These are phyloP conservation scores for Nicotiana noctiflora DNA, from an alignment of 257 asterid species.

Conservation along the genomic window DNA sequence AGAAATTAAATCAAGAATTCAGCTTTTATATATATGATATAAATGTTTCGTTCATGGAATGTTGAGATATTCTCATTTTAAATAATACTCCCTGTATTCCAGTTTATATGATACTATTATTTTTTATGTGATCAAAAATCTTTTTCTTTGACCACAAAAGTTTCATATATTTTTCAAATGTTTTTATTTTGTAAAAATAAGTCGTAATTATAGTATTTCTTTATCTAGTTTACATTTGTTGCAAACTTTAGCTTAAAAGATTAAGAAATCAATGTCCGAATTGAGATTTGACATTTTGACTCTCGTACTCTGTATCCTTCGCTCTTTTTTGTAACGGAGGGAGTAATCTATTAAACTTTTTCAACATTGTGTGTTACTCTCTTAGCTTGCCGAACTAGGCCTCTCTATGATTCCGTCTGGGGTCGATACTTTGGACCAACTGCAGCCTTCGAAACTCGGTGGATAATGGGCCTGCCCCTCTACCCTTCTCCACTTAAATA, in stretches of 20 bases:
- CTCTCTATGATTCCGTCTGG: not conserved
- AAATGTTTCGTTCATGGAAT: not conserved
- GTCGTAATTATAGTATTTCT: not conserved
- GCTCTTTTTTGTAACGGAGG: not conserved
- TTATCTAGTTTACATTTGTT: not conserved
- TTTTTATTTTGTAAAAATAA: not conserved
- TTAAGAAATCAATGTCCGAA: not conserved
- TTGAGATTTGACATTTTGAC: not conserved
- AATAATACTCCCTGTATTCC: not conserved
- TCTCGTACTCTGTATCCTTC: not conserved
- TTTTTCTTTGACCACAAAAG: not conserved
- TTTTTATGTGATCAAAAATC: not conserved
- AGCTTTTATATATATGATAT: not conserved
- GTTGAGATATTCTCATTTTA: not conserved
- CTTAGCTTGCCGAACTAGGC: not conserved
- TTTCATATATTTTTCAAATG: not conserved
- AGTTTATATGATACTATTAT: not conserved
- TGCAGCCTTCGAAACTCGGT: no score
- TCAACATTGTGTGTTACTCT: not conserved
- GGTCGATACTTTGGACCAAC: no score
- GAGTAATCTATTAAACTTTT: not conserved
- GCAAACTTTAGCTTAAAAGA: not conserved
- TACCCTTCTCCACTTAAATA: no score
- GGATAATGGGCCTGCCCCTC: no score
- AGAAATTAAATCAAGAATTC: not conserved